Evolutionary conservation across 345 rosid genomes (phyloP).

Genomic region (Syzygium aqueum): DNA sequence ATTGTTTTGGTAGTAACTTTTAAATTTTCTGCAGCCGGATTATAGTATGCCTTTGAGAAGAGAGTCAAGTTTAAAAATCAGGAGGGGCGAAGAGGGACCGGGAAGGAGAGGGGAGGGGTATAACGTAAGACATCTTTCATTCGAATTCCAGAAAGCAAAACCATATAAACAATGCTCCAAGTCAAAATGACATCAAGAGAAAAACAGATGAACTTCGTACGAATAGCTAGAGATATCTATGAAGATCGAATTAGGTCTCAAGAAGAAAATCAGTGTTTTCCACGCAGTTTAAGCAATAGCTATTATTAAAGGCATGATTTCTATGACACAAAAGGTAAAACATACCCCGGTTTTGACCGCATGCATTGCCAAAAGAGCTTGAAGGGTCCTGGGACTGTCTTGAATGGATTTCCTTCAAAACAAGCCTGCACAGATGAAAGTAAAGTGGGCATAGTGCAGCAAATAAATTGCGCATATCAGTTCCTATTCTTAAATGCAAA

Average conservation of each 20-base stretch:
- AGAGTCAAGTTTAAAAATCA: not conserved
- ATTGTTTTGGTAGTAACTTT: not conserved
- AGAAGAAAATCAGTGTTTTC: not conserved
- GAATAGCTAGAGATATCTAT: not conserved
- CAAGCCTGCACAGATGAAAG: constrained; percentile 45
- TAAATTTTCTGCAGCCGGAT: not conserved
- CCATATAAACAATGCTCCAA: not conserved
- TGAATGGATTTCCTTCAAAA: constrained; percentile 96
- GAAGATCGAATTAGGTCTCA: not conserved
- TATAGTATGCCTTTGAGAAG: not conserved
- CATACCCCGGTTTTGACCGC: constrained; percentile 97
- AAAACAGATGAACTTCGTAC: too few species aligned
- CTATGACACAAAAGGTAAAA: not conserved
- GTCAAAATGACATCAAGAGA: not conserved
- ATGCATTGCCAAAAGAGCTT: constrained; percentile 88
- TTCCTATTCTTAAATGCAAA: not conserved
- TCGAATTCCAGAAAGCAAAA: not conserved
- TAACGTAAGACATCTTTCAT: not conserved
- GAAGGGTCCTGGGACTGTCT: constrained; percentile 96
- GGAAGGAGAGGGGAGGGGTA: not conserved
- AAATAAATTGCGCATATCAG: not conserved
- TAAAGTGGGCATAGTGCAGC: not conserved
- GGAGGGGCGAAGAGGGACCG: not conserved
- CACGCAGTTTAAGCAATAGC: not conserved
- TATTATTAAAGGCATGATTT: not conserved